Evolutionary conservation across 1,284 basidiomycete genomes (phyloP), one percentile per base, ranked within the genome.

Genomic region (Microbotryomycetes sp.): DNA sequence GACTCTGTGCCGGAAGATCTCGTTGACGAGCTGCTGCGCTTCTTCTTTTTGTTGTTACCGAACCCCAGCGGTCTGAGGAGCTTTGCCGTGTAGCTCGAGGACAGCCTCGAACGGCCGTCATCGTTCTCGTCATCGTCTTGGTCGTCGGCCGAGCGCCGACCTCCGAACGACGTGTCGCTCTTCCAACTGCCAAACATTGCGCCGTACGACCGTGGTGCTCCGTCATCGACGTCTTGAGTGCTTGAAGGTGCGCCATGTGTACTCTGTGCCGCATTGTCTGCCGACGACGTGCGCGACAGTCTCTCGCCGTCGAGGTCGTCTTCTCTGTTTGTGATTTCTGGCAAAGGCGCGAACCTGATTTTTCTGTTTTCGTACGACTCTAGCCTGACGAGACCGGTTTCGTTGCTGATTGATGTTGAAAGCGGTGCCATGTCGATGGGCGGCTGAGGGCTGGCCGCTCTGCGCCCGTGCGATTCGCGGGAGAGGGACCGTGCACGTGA

Each of bases 311-410:
- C 18, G 9, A 11, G 35, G 18, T 41, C 11, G 18, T 41, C 35
- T 11, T 41, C 35, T 41, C 35, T 9, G 18, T 18, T 18, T 41
- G 35, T 41, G 45, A 68, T 65, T 45, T 65, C 61, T 7, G 66
- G 66, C 18, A 68, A 41, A 5, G 66, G 66, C 1, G 66, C 66
- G 41, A 68, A 68, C 0, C 64, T 61, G 45, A 68, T 68, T 24
- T 31, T 15, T 11, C 50, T 28, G 23, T 61, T 61, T 1, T 31
- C 21, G 28, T 52, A 15, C 21, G 50, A 52, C 18, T 15, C 47
- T 23, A 45, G 5, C 46, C 23, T 26, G 21, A 7, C 23, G 15
- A 26, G n/a, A 53, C 49, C 23, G 18, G 23, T 27, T 24, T 51
- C 23, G 27, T 51, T 9, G 28, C 9, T 28, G 23, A 23, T 27